Conservation (phyloP, 2,329 filamentous ascomycete genomes). For the Diaporthe batatas region DNA sequence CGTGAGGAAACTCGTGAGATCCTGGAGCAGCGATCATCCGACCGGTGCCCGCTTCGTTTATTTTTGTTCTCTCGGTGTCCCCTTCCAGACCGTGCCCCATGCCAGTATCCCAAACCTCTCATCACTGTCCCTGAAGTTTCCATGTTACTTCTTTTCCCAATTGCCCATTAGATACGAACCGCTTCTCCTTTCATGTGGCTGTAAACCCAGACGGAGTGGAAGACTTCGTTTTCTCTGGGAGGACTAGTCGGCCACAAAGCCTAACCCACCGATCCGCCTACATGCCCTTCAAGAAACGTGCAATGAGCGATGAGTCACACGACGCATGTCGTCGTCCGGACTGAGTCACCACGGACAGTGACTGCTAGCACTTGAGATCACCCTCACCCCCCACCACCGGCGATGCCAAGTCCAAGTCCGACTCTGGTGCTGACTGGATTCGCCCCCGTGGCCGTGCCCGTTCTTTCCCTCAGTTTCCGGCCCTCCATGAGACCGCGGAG, state of each 20-base stretch:
- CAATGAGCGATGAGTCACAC: background rate
- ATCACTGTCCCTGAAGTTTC: background rate
- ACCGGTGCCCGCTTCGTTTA: constrained; percentile 29
- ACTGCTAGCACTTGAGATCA: too few relatives aligned
- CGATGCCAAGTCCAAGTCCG: constrained; percentile 39
- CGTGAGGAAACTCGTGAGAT: constrained; percentile 32
- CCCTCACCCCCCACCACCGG: constrained; percentile 38
- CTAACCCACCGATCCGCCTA: background rate
- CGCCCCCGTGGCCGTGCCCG: constrained; percentile 56
- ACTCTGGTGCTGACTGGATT: constrained; percentile 42
- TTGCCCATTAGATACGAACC: too few relatives aligned
- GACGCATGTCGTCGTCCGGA: background rate
- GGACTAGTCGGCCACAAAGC: background rate
- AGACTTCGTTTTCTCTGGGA: background rate
- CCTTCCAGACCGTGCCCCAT: background rate
- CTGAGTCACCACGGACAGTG: background rate
- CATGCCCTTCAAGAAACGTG: background rate
- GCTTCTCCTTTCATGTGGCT: background rate
- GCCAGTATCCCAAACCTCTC: background rate
- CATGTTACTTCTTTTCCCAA: background rate
- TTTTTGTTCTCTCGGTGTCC: constrained; percentile 8
- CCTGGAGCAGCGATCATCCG: constrained; percentile 28
- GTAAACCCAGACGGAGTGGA: background rate
- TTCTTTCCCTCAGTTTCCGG: constrained; percentile 82
- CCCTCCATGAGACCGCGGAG: constrained; percentile 95